A percentile compares a stretch with the other conserved stretches of the same genome.
phyloP scores from a whole-genome alignment of 1,284 basidiomycete species.

The Melampsora abietis-canadensis region DNA sequence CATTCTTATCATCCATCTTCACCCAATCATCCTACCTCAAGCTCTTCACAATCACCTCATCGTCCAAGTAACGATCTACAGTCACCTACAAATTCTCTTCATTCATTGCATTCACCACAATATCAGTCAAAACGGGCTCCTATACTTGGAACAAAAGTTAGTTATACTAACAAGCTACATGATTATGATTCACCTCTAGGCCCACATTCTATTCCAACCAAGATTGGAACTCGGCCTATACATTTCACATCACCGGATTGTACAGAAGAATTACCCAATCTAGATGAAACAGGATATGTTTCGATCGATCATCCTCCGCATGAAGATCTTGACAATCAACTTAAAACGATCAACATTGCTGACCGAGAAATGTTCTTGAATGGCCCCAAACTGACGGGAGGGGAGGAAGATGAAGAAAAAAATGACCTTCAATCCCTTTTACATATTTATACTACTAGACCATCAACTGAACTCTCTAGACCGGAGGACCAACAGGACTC shows the following conservation, averaged over 20 bases:
- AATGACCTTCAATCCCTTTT: slow-evolving; percentile 4
- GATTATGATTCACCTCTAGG: slow-evolving; percentile 23
- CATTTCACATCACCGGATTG: slow-evolving; percentile 10
- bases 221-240: slow-evolving; percentile 26
- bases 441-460: slow-evolving; percentile 26
- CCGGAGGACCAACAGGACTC: background rate
- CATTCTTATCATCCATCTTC: background rate
- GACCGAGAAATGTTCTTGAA: slow-evolving; percentile 4
- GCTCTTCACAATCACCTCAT: background rate
- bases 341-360: slow-evolving; percentile 5
- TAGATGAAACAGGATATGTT: background rate
- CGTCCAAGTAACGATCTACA: background rate
- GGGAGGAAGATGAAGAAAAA: background rate
- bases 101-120: slow-evolving; percentile 3
- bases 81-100: background rate
- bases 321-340: slow-evolving; percentile 1
- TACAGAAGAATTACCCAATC: background rate
- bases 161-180: slow-evolving; percentile 8
- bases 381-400: background rate
- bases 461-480: slow-evolving; percentile 6
- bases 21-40: background rate
- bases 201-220: slow-evolving; percentile 20
- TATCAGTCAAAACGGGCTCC: background rate
- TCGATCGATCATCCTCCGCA: background rate
- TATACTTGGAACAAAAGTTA: background rate